Percentiles rank a stretch among this genome's conserved stretches.
These are phyloP conservation scores for Pyrus bretschneideri DNA, from an alignment of 306 rosid genomes.

Conservation along the genomic window DNA sequence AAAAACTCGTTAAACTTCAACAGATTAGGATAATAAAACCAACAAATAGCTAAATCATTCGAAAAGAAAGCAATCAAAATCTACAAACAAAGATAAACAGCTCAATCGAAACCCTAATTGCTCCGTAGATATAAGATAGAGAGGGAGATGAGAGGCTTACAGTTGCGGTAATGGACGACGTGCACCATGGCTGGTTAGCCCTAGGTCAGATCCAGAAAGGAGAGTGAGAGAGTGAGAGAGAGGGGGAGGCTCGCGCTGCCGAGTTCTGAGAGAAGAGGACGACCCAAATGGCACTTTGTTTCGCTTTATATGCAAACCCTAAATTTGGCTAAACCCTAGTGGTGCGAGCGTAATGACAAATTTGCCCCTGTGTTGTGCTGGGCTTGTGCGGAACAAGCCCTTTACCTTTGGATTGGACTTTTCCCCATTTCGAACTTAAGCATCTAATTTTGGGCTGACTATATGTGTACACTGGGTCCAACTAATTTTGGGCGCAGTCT, in stretches of 20 bases:
- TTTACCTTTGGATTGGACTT: not conserved
- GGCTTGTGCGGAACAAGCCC: not conserved
- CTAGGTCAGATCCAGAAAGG: not conserved
- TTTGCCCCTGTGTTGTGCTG: not conserved
- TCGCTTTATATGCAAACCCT: slow-evolving; percentile 16
- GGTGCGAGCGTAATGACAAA: not conserved
- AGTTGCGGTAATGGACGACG: slow-evolving; percentile 27
- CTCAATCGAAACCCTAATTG: not conserved
- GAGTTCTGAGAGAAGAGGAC: not conserved
- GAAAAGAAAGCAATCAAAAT: not conserved
- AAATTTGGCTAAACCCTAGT: slow-evolving; percentile 5
- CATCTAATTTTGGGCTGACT: not conserved
- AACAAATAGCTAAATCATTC: too few species aligned
- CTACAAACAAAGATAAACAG: not conserved
- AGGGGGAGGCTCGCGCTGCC: not conserved
- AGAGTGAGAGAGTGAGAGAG: not conserved
- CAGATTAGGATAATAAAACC: not conserved
- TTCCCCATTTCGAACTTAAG: not conserved
- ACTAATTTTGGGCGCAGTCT: too few species aligned
- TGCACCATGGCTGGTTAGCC: slow-evolving; percentile 26
- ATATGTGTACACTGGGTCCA: too few species aligned
- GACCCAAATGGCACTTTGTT: not conserved
- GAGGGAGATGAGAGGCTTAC: not conserved
- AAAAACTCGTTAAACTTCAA: not conserved
- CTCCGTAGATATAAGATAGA: not conserved